Conservation (phyloP, 176 grass and related monocot species). For the Avena atlantica region DNA sequence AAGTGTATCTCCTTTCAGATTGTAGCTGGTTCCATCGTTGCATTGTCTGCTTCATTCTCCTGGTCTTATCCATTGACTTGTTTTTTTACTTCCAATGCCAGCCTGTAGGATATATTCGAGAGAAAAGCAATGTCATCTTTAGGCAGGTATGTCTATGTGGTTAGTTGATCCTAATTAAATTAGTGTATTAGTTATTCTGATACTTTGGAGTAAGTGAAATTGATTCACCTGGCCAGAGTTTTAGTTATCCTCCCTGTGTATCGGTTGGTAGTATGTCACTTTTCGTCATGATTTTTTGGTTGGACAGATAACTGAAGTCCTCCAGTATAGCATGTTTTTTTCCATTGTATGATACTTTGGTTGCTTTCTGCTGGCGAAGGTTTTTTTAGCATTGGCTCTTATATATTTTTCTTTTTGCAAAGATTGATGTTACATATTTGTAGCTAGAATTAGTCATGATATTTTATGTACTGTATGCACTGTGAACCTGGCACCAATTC, state of each 20-base stretch:
- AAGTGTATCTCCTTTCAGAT: conserved; percentile 49
- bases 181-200: not conserved
- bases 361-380: not conserved
- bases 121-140: conserved; percentile 90
- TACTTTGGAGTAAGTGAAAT: not conserved
- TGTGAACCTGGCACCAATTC: conserved; percentile 3
- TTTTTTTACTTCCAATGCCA: conserved; percentile 55
- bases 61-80: conserved; percentile 8
- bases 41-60: conserved; percentile 20
- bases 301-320: not conserved
- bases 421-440: conserved; percentile 15
- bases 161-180: conserved; percentile 33
- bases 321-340: not conserved
- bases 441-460: not conserved
- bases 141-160: conserved; percentile 69
- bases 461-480: not conserved
- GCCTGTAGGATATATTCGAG: conserved; percentile 83
- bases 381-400: not conserved
- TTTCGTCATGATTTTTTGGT: not conserved
- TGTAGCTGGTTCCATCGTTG: not conserved
- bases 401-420: not conserved
- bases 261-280: conserved; percentile 1
- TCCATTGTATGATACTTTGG: conserved; percentile 15
- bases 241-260: not conserved
- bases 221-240: not conserved